Conservation (phyloP, 495 filamentous ascomycete genomes). For the Aspergillus leporis region DNA sequence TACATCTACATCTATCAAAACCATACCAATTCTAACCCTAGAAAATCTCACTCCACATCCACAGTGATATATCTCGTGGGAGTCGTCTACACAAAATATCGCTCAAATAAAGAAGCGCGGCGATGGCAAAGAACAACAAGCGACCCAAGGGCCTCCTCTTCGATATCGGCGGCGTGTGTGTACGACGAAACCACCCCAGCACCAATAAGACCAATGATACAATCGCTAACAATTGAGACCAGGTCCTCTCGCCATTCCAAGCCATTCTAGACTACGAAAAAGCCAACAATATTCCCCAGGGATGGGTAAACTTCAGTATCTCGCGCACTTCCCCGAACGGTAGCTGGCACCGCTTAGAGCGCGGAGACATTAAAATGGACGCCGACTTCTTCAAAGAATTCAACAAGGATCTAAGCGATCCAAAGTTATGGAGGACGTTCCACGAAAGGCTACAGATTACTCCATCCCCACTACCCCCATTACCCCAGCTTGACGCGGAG, state of each 20-base stretch:
- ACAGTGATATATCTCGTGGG: constrained; percentile 2
- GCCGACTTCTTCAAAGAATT: constrained; percentile 75
- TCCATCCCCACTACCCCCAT: constrained; percentile 50
- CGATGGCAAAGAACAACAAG: constrained; percentile 33
- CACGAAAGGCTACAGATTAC: constrained; percentile 38
- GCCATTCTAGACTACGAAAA: constrained; percentile 88
- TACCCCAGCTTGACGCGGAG: constrained; percentile 76
- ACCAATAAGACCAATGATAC: not conserved
- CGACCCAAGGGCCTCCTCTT: constrained; percentile 82
- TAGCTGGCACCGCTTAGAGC: constrained; percentile 83
- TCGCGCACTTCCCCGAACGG: constrained; percentile 74
- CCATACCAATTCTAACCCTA: not conserved
- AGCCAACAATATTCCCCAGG: constrained; percentile 69
- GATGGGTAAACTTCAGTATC: constrained; percentile 91
- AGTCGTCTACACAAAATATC: constrained; percentile 5
- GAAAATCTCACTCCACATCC: not conserved
- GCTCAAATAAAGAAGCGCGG: constrained; percentile 11
- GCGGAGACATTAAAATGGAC: constrained; percentile 71
- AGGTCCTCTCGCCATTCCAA: constrained; percentile 92
- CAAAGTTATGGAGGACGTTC: constrained; percentile 65
- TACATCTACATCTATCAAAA: not conserved
- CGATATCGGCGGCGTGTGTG: constrained; percentile 96
- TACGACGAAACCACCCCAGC: constrained; percentile 46
- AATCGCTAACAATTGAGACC: constrained; percentile 19
- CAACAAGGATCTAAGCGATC: constrained; percentile 67